Base-by-base conservation (phyloP, 2,329 filamentous ascomycete genomes). In the Xylaria arbuscula region DNA sequence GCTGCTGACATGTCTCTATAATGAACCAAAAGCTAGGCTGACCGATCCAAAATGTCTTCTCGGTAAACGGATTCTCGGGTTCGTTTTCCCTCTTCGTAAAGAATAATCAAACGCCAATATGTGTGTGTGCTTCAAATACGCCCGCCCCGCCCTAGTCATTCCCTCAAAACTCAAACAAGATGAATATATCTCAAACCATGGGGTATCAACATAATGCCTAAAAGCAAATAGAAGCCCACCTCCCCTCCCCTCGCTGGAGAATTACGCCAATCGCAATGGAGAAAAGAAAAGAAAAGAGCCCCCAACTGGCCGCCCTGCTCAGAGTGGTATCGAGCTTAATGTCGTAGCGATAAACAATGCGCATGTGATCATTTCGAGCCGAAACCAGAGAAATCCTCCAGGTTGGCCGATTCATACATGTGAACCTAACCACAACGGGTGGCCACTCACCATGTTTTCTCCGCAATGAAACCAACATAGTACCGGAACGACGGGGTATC, bases 391-490 rank as follows among this genome's bases (percentile, higher is more conserved):
- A 19, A 47, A 15, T 15, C 24, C n/a, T 17, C 28, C 1, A 19
- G 59, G 34, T 34, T 6, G 17, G 28, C n/a, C 17, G 19, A 3
- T 22, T 6, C 17, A 36, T 54, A 13, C 32, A 22, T 36, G 32
- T 34, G n/a, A 36, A 10, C 32, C 32, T 4, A 32, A 45, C 22
- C 38, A 40, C 6, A 11, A 32, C 6, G 36, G 6, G 11, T 55
- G 22, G 17, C 7, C 58, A 75, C 47, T 64, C 60, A 77, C 72
- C 70, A 74, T 1, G 74, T 75, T 68, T 77, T 78, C 64, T 81
- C 92, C 34, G 92, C 91, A 77, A 94, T 89, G 75, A 97, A 94
- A 3, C 93, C 93, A 32, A 97, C 90, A 59, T 90, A 93, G 76
- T 92, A 94, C 69, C 89, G 89, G 69, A 88, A 87, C 11, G 88